Percentiles rank a stretch among this genome's conserved stretches.
Evolutionary conservation across 2,329 filamentous ascomycete genomes (phyloP).

Genomic region (Didymella lethalis): DNA sequence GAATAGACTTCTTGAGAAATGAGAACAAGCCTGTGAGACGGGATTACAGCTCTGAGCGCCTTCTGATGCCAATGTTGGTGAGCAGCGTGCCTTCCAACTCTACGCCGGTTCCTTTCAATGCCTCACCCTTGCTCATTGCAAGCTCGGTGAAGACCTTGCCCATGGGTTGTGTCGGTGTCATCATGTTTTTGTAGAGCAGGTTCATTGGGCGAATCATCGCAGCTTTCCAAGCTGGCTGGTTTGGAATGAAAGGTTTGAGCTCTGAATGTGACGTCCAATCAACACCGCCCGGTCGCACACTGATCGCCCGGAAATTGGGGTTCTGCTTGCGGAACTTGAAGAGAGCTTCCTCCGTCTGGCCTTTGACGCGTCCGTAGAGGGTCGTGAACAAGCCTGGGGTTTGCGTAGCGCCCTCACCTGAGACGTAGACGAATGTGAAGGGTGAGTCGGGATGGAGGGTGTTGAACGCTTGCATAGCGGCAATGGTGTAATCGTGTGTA

Average conservation of each 20-base stretch:
- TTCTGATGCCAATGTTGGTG: constrained; percentile 53
- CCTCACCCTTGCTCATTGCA: constrained; percentile 57
- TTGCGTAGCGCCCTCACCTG: constrained; percentile 68
- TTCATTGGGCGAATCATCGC: constrained; percentile 30
- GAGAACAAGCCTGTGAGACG: no score
- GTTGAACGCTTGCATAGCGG: constrained; percentile 68
- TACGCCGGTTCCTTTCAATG: constrained; percentile 50
- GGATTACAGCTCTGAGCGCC: constrained; percentile 45
- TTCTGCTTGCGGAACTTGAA: constrained; percentile 59
- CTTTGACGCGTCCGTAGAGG: constrained; percentile 71
- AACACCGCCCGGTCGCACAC: constrained; percentile 67
- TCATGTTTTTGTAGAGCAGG: constrained; percentile 42
- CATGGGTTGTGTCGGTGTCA: constrained; percentile 58
- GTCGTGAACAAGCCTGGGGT: constrained; percentile 64
- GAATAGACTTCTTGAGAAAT: neutral
- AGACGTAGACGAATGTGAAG: constrained; percentile 76
- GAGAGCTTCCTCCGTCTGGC: constrained; percentile 68
- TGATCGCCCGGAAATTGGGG: constrained; percentile 62
- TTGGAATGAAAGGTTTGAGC: constrained; percentile 49
- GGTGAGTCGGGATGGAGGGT: constrained; percentile 58
- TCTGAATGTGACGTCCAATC: constrained; percentile 58
- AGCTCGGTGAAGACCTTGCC: constrained; percentile 59
- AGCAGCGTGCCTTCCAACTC: constrained; percentile 51
- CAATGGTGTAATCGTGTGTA: constrained; percentile 71
- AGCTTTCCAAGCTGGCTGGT: constrained; percentile 36